Conservation (phyloP, 176 grass and related monocot genomes). For the Phoenix roebelenii region DNA sequence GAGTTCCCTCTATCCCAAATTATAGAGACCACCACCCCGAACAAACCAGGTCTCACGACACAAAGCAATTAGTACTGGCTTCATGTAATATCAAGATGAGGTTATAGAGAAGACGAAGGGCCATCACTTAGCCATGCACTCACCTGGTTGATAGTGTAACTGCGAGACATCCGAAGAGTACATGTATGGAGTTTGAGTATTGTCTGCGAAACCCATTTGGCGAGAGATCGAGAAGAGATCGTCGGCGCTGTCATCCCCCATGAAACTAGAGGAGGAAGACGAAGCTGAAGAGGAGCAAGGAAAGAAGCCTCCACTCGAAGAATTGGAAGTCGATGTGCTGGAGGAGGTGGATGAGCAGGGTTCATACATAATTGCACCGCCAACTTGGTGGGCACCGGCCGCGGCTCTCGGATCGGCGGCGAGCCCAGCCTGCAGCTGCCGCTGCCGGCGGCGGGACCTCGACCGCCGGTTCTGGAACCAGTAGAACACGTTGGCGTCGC, state of each 20-base stretch:
- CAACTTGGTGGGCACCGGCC: not conserved
- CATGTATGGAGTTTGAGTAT: slow-evolving; percentile 13
- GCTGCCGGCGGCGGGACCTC: slow-evolving; percentile 76
- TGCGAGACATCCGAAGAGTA: slow-evolving; percentile 13
- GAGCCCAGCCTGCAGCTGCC: slow-evolving; percentile 73
- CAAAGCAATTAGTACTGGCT: too few species aligned
- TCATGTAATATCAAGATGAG: too few species aligned
- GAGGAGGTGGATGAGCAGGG: not conserved
- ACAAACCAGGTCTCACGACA: too few species aligned
- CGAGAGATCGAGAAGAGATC: slow-evolving; percentile 93
- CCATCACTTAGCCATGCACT: slow-evolving; percentile 5
- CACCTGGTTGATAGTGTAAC: slow-evolving; percentile 27
- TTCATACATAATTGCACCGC: slow-evolving; percentile 14
- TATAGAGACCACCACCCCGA: too few species aligned
- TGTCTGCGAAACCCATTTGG: slow-evolving; percentile 58
- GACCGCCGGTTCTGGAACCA: slow-evolving; percentile 96
- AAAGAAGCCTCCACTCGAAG: not conserved
- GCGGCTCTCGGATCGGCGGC: not conserved
- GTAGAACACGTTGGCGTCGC: slow-evolving; percentile 95
- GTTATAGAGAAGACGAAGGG: too few species aligned
- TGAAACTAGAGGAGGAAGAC: slow-evolving; percentile 9
- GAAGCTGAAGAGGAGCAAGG: slow-evolving; percentile 3
- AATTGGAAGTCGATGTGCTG: not conserved
- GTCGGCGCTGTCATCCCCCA: slow-evolving; percentile 38
- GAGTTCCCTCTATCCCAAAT: too few species aligned